Evolutionary conservation across 2,329 filamentous ascomycete species (phyloP), one percentile per base, ranked within the genome.

Genomic region (Aureobasidium sp.): DNA sequence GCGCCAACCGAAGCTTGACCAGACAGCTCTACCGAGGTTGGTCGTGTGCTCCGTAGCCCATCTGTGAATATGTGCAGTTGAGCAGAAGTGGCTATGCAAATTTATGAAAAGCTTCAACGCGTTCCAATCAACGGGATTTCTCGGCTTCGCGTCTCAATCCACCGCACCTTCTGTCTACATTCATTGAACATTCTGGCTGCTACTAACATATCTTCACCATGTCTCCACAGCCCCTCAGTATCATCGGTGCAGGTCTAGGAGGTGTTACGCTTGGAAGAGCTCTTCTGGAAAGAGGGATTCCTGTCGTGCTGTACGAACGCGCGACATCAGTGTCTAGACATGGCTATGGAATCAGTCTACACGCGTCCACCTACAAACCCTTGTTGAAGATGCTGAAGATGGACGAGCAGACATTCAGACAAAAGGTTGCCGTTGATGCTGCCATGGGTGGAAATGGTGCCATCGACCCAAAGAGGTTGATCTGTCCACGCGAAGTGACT

Each of bases 171-270:
- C n/a, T n/a, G n/a, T n/a, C n/a, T n/a, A n/a, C n/a, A n/a, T n/a
- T n/a, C n/a, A n/a, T n/a, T n/a, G n/a, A n/a, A n/a, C n/a, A n/a
- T n/a, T n/a, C n/a, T n/a, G n/a, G n/a, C n/a, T n/a, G n/a, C n/a
- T n/a, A n/a, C n/a, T n/a, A n/a, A n/a, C n/a, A n/a, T n/a, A n/a
- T n/a, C n/a, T n/a, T 21, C 47, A 9, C 13, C 15, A 67, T 68
- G 67, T 27, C 66, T 33, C 62, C 47, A 74, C 71, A 61, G 69
- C 68, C 65, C 70, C 77, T 70, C 60, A 70, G 67, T 23, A 73
- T 79, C 40, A 65, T 79, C 47, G 77, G 77, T 11, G 77, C 76
- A 15, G 78, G 78, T 6, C 69, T 79, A 17, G 71, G 74, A 13
- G 78, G 77, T 5, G 70, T 79, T 11, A 72, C 73, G 0, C 68